Base-by-base conservation (phyloP, 1,284 basidiomycete genomes). In the Mycosarcoma maydis region DNA sequence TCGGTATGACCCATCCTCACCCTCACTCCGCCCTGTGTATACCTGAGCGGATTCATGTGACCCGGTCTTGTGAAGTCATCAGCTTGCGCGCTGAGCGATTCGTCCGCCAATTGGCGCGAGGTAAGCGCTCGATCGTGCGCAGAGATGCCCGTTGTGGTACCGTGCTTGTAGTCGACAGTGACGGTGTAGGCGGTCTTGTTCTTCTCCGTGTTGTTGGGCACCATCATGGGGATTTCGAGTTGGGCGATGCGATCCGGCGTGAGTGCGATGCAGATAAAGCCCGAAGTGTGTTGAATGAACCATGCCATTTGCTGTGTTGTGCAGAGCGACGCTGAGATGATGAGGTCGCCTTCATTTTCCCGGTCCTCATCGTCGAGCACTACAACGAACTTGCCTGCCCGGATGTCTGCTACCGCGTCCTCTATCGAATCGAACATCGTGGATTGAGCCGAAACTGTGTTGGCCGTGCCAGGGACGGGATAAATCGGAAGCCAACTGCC, bases 221-320 rank as follows among this genome's bases (percentile, higher is more conserved):
- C 89, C 90, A 98, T 97, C 88, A 96, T 92, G 3, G 92, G 92
- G 53, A 99, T 89, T 5, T 89, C 85, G n/a, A 98, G 88, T 53
- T 89, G 86, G 32, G 89, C 86, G 10, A 98, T 87, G 5, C 92
- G 88, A 30, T 88, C 85, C 8, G 87, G 86, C 0, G 92, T 90
- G 1, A 98, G 85, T 7, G 92, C 88, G 58, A 95, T 88, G 83
- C 96, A 98, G 71, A 99, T 90, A 85, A 92, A 98, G 1, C 96
- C 95, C 78, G 58, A 58, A 3, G 76, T 92, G 84, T 95, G 90
- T 81, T 90, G 90, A 82, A 99, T 94, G 87, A 99, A 92, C 92
- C 93, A 99, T 1, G 96, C 96, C 95, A 99, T 97, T 77, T 95
- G 92, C 83, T 96, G 91, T 0, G 92, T 92, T 19, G 93, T 93